Base-by-base conservation (phyloP, 108 stramenopile species). In the Heterococcus sp. region DNA sequence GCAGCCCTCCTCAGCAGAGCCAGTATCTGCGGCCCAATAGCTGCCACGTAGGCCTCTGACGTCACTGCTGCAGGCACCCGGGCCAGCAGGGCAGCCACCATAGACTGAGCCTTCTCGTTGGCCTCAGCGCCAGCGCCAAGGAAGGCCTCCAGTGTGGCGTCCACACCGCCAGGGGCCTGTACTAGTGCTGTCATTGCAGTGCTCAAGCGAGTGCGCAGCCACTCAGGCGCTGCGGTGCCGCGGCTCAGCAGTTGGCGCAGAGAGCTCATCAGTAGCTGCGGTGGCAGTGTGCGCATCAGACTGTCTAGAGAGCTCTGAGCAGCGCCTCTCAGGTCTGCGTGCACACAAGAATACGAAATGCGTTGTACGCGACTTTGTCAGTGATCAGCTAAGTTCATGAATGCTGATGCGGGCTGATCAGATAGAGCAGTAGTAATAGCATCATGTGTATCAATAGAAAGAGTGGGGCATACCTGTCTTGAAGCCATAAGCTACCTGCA, bases 61-160 rank as follows among this genome's bases (percentile, higher is more conserved):
- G 46, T 8, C 46, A 21, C 14, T 21, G 46, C 46, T 21, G 46
- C 46, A 21, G 46, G 46, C 46, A 58, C 14, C 14, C 46, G 46
- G 14, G 46, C 46, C 14, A 58, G 46, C 46, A 58, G 46, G 14
- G 46, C 46, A 8, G 46, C 46, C 46, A 58, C 46, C 46, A 58
- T 58, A 21, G 46, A 8, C 46, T 58, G 46, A 8, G 46, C 46
- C 46, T 58, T 58, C 14, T 8, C 46, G 46, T 58, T 21, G 46
- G 8, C 14, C 46, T 14, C 21, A 21, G 46, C 46, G 46, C 46
- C 21, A 21, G 14, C 46, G 46, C 46, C 46, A 2, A 80, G 68
- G 37, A 72, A 80, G n/a, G 72, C 68, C 46, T 80, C 79, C 33
- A 80, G 72, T 33, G 79, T 70, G 33, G 79, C 79, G 71, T 80